Evolutionary conservation across 257 asterid genomes (phyloP), one percentile per base, ranked within the genome.

Genomic region (Ilex asprella): DNA sequence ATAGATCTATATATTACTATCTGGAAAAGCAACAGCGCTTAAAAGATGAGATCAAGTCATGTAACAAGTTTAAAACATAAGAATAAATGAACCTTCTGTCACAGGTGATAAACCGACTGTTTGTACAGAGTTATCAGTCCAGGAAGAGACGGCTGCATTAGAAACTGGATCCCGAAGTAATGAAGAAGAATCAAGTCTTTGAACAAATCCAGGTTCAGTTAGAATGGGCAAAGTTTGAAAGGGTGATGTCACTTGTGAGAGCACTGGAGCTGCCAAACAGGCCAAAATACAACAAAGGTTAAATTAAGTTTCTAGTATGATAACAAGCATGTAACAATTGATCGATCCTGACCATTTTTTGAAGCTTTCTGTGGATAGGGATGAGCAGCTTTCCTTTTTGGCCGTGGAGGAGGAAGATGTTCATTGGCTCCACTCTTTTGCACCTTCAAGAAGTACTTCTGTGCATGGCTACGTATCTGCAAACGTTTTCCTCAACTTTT

Each of bases 401-500:
- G 98, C 50, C 96, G 80, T 69, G 98, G 98, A 64, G 98, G 98
- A 59, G 98, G 96, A 67, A 91, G 85, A 82, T 84, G 98, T 71
- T 88, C 96, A 55, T 74, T 82, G 56, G 94, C 69, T 56, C 98
- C 98, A 75, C 94, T 86, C 79, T 88, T 91, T 70, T 91, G 96
- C 52, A 79, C 96, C 73, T 91, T 91, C 61, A 85, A 80, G 74
- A 88, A 91, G 76, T 88, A 91, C 73, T 91, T 91, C 62, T 91
- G 98, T 16, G 98, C 98, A 76, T 91, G 97, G 80, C 97, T 91
- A 61, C 96, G 97, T 66, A 91, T 91, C 97, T 91, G 81, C 82
- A 77, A 59, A 68, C 49, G 43, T 12, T 54, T 65, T 61, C 52
- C 31, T 35, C 41, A 4, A 35, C 8, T 35, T 35, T 35, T 35